Evolutionary conservation across 495 filamentous ascomycete genomes (phyloP).

Genomic region (Tuber indicum): DNA sequence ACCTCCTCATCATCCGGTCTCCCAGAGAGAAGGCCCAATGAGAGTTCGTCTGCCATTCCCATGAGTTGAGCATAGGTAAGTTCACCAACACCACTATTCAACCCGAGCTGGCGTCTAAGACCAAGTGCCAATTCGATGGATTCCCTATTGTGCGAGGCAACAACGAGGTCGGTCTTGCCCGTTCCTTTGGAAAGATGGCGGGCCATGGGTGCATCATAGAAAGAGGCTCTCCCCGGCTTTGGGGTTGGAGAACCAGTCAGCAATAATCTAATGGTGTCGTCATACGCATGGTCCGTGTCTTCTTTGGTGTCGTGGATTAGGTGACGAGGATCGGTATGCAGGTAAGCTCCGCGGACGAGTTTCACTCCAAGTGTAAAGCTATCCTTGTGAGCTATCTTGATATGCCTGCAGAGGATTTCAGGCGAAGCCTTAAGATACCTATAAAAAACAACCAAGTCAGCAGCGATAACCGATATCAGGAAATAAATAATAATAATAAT

Average conservation of each 20-base stretch:
- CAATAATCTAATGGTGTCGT: slow-evolving; percentile 34
- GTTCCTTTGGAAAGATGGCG: slow-evolving; percentile 10
- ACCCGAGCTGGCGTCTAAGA: slow-evolving; percentile 34
- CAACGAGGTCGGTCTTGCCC: slow-evolving; percentile 50
- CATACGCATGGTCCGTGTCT: slow-evolving; percentile 65
- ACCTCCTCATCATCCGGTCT: slow-evolving; percentile 45
- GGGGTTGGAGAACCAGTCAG: slow-evolving; percentile 20
- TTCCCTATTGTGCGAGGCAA: slow-evolving; percentile 88
- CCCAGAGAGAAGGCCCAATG: slow-evolving; percentile 65
- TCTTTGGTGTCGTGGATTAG: slow-evolving; percentile 74
- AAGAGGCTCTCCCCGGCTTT: slow-evolving; percentile 9
- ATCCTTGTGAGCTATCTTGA: slow-evolving; percentile 58
- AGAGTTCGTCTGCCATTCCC: slow-evolving; percentile 96
- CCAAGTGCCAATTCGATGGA: slow-evolving; percentile 65
- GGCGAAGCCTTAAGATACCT: slow-evolving; percentile 60
- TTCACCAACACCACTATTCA: slow-evolving; percentile 48
- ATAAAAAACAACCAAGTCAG: neutral
- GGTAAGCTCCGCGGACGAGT: slow-evolving; percentile 85
- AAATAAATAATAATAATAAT: neutral
- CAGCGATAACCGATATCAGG: neutral
- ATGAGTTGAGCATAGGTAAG: slow-evolving; percentile 84
- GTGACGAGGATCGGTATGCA: slow-evolving; percentile 69
- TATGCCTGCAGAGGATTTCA: slow-evolving; percentile 57
- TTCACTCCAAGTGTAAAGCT: slow-evolving; percentile 81
- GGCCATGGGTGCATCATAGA: slow-evolving; percentile 19